Base-by-base conservation (phyloP, 805 yeast species). In the Zygosaccharomyces rouxii region DNA sequence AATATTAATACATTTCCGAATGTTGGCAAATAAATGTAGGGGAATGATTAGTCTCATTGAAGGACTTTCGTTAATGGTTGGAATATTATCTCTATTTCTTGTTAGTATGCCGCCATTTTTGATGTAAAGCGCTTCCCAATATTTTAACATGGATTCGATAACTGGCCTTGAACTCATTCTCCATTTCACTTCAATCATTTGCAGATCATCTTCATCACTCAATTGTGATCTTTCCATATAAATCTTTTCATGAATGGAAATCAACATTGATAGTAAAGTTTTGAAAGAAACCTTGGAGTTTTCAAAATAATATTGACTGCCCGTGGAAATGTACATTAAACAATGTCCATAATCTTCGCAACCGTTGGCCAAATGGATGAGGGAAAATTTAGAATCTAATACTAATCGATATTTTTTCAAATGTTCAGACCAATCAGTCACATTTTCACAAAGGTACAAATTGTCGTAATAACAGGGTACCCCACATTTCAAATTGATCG, bases 171-270 rank as follows among this genome's bases (percentile, higher is more conserved):
- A 73, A 48, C 77, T 76, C 69, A 81, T 70, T 62, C 86, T 74
- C 92, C 92, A 86, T 48, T 74, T 74, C 3, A 83, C 73, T 28
- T 79, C 78, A 49, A 76, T 75, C 43, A 73, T 69, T 9, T 73
- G 71, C 13, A 72, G 73, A 45, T 69, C 66, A 9, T 66, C 53
- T 47, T 69, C 71, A 44, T 56, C 55, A 45, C 66, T 73, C 47
- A 71, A 49, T 25, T 66, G 64, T 43, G 60, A 60, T 51, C 80
- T 71, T 56, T 80, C 82, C 21, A 69, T 62, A 60, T 79, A 82
- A 33, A 86, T 80, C 55, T 72, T 74, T 55, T 84, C 92, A 60
- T 84, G 87, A 35, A 85, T 71, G 16, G 84, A 78, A 69, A 84
- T 74, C 51, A 86, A 67, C 51, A 83, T 69, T 2, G 83, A 75